These are phyloP conservation scores for Phytophthora idaei DNA, from an alignment of 352 stramenopile genomes.

Conservation along the genomic window DNA sequence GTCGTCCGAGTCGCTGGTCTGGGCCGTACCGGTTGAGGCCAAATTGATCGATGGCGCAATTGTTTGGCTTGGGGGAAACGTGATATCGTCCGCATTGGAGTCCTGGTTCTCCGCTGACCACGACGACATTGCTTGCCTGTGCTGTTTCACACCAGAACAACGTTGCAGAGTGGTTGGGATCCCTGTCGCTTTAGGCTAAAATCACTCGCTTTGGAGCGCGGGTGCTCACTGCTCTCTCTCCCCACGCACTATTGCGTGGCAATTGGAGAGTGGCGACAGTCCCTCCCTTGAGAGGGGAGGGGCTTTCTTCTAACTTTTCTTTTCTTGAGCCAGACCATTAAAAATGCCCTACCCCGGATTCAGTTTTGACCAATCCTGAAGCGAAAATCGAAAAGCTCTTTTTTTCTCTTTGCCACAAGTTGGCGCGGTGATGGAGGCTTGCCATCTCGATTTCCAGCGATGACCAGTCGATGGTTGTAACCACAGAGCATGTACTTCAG, in stretches of 20 bases:
- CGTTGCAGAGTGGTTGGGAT: background rate
- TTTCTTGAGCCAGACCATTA: constrained; percentile 18
- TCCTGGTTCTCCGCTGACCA: constrained; percentile 25
- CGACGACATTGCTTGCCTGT: constrained; percentile 27
- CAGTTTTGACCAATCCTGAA: constrained; percentile 14
- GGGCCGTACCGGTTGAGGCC: constrained; percentile 3
- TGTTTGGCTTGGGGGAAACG: constrained; percentile 21
- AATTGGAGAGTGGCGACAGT: constrained; percentile 15
- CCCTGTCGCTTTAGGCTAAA: constrained; percentile 8
- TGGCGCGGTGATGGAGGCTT: too few species aligned
- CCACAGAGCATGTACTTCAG: too few species aligned
- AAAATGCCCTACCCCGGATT: constrained; percentile 6
- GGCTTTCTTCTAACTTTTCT: background rate
- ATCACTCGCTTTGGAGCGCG: background rate
- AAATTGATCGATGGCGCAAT: constrained; percentile 12
- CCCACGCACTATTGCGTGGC: background rate
- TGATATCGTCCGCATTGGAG: constrained; percentile 31
- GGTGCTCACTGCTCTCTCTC: constrained; percentile 11
- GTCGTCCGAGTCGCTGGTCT: constrained; percentile 14
- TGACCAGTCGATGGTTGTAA: background rate
- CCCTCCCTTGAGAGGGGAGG: background rate
- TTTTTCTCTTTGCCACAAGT: too few species aligned
- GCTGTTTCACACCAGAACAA: background rate
- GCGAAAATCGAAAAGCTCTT: background rate
- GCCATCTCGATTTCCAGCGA: background rate